Percentiles rank a stretch among this genome's conserved stretches.
phyloP scores from a whole-genome alignment of 257 asterid genomes.

The Gynochthodes officinalis region DNA sequence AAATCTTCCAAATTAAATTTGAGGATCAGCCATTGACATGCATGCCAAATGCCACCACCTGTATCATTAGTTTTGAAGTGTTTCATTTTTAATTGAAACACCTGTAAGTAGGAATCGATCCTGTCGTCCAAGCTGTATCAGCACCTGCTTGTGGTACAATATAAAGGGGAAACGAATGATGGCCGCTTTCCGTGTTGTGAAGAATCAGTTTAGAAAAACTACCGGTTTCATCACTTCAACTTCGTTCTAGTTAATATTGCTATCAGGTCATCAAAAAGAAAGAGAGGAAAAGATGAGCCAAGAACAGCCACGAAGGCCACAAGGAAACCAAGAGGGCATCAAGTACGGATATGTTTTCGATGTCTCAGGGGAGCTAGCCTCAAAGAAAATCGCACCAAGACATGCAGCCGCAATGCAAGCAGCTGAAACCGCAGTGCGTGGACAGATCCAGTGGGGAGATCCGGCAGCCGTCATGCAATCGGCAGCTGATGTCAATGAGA shows the following conservation, averaged over 20 bases:
- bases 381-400: slow-evolving; percentile 14
- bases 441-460: slow-evolving; percentile 11
- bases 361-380: slow-evolving; percentile 8
- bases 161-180: too few species aligned
- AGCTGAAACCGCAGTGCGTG: slow-evolving; percentile 17
- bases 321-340: background rate
- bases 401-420: slow-evolving; percentile 24
- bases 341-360: slow-evolving; percentile 25
- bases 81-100: background rate
- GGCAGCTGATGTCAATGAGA: background rate
- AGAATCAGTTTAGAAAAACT: too few species aligned
- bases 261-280: too few species aligned
- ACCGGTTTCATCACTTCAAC: too few species aligned
- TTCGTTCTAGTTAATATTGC: too few species aligned
- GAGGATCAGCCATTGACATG: background rate
- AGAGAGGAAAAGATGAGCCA: slow-evolving; percentile 12
- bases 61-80: background rate
- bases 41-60: slow-evolving; percentile 10
- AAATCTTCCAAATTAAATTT: too few species aligned
- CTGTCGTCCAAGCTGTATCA: too few species aligned
- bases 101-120: too few species aligned
- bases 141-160: too few species aligned
- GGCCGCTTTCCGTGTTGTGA: too few species aligned
- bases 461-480: slow-evolving; percentile 5
- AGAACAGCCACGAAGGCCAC: slow-evolving; percentile 11